phyloP scores from a whole-genome alignment of 192 early-diverging fungal genomes.

The Dissophora ornata region DNA sequence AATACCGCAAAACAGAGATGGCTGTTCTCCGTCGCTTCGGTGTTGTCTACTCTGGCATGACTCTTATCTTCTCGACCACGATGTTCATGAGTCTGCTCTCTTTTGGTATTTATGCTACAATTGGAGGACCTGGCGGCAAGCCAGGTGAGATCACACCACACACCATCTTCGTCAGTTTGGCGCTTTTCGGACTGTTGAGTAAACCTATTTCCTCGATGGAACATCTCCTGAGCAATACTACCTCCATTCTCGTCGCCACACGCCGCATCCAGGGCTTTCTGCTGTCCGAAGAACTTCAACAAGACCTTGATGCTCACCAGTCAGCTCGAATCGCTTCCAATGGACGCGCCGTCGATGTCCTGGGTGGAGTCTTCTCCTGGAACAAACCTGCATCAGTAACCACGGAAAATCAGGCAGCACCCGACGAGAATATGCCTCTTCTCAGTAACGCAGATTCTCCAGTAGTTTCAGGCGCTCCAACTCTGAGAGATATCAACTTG shows the following conservation, averaged over 20 bases:
- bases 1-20: constrained; percentile 33
- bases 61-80: constrained; percentile 29
- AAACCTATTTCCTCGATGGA: constrained; percentile 47
- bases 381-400: neutral
- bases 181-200: constrained; percentile 42
- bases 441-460: neutral
- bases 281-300: constrained; percentile 36
- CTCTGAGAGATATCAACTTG: constrained; percentile 50
- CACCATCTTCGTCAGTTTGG: constrained; percentile 37
- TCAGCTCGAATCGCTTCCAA: neutral
- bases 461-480: neutral
- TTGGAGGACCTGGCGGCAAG: constrained; percentile 36
- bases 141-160: constrained; percentile 38
- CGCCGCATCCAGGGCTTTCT: constrained; percentile 62
- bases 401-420: neutral
- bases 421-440: constrained; percentile 17
- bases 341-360: neutral
- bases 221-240: constrained; percentile 56
- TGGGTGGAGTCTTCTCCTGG: constrained; percentile 29
- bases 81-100: constrained; percentile 50
- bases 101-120: constrained; percentile 29
- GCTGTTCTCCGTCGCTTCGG: constrained; percentile 34
- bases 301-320: too few species aligned
- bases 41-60: constrained; percentile 32
- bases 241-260: constrained; percentile 69